Base-by-base conservation (phyloP, 1,139 yeast species). In the Lodderomyces metapsilosis region DNA sequence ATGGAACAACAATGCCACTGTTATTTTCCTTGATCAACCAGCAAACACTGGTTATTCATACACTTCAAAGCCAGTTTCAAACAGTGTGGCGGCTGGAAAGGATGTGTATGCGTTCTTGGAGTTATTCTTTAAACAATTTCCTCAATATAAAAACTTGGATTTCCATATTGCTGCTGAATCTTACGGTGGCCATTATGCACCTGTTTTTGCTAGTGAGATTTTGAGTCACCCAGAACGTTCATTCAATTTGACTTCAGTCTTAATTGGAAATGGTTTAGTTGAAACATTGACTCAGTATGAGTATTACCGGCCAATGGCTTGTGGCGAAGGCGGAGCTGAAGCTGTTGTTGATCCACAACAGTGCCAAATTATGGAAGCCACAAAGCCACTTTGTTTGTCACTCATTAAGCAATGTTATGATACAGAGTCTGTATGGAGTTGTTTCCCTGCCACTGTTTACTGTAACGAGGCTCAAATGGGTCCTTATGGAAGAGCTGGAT, bases 121-220 rank as follows among this genome's bases (percentile, higher is more conserved):
- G 58, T 76, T 91, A 59, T 92, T 92, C 73, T 91, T 86, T 76
- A 77, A 84, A 63, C 87, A 87, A 61, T 91, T 89, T 79, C 95
- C 97, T 34, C 80, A 91, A 66, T 88, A 85, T 68, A 64, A 74
- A 38, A 65, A 76, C 27, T 72, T 78, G 46, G 50, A 51, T 27
- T 89, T 92, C 84, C 98, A 91, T 66, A 88, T 92, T 65, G 95
- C 98, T 36, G 98, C 98, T 54, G 98, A 92, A 68, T 25, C 30
- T 5, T 88, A 92, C 60, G 98, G 96, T 41, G 98, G 98, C 49
- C 98, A 91, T 64, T 92, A 91, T 66, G 88, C 92, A 52, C 98
- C 98, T 23, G 91, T 82, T 10, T 87, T 91, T 61, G 96, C 96
- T 18, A 68, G 83, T 38, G 96, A 91, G 66, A 91, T 92, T 53